A percentile compares a stretch with the other conserved stretches of the same genome.
phyloP scores from a whole-genome alignment of 2,329 filamentous ascomycete species.

The Lasiodiplodia hormozganensis region DNA sequence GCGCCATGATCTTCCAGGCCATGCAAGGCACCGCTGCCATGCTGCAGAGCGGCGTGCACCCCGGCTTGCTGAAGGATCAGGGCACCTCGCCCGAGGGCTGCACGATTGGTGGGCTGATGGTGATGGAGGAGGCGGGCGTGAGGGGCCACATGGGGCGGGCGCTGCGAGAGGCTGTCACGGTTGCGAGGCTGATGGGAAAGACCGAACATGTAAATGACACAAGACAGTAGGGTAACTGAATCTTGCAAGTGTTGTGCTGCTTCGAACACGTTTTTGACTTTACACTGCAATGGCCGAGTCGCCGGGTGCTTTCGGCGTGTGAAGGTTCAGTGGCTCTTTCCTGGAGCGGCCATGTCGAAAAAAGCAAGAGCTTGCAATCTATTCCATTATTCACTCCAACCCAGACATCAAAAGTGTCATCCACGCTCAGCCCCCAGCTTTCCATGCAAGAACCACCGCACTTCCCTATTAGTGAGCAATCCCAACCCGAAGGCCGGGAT shows the following conservation, averaged over 20 bases:
- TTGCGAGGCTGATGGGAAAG: constrained; percentile 53
- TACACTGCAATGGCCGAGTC: background rate
- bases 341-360: too few relatives aligned
- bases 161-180: constrained; percentile 56
- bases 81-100: constrained; percentile 43
- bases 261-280: too few relatives aligned
- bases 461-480: constrained; percentile 36
- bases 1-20: constrained; percentile 42
- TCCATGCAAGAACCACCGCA: constrained; percentile 35
- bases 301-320: background rate
- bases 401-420: background rate
- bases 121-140: constrained; percentile 41
- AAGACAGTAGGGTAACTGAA: constrained; percentile 33
- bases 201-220: constrained; percentile 53
- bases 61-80: constrained; percentile 39
- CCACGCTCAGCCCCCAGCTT: background rate
- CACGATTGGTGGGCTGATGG: constrained; percentile 44
- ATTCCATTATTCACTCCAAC: background rate
- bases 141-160: constrained; percentile 43
- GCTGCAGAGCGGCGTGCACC: constrained; percentile 41
- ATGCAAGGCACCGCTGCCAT: constrained; percentile 42
- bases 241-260: background rate
- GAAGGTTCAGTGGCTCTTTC: background rate
- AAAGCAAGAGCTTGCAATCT: background rate
- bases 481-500: constrained; percentile 41